A percentile compares a stretch with the other conserved stretches of the same genome.
Evolutionary conservation across 805 yeast genomes (phyloP).

Genomic region (Saturnispora dispora): DNA sequence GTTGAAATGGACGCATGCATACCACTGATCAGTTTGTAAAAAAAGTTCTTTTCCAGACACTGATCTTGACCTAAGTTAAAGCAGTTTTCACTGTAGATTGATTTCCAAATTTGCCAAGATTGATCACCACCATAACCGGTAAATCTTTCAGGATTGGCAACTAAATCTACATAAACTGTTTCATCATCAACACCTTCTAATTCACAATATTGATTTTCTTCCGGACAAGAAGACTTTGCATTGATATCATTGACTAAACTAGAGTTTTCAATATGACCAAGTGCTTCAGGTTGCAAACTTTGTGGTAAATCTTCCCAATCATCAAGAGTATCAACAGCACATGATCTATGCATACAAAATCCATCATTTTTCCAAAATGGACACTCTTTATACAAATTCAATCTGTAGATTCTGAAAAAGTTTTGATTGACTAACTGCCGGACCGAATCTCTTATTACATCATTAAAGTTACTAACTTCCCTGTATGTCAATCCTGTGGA

Average conservation of each 20-base stretch:
- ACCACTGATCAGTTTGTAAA: conserved; percentile 81
- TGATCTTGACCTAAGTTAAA: conserved; percentile 41
- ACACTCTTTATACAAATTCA: conserved; percentile 75
- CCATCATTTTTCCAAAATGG: conserved; percentile 80
- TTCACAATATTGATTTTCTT: conserved; percentile 53
- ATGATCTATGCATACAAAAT: conserved; percentile 76
- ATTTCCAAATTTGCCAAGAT: conserved; percentile 85
- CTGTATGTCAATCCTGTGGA: conserved; percentile 28
- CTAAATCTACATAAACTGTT: conserved; percentile 76
- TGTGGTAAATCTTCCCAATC: conserved; percentile 66
- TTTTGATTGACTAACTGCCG: conserved; percentile 55
- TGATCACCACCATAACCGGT: conserved; percentile 95
- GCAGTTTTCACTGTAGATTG: conserved; percentile 87
- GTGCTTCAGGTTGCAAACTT: conserved; percentile 61
- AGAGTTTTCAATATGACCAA: conserved; percentile 43
- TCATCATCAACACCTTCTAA: conserved; percentile 49
- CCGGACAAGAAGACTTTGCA: conserved; percentile 12
- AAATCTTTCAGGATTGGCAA: conserved; percentile 88
- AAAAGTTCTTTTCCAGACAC: conserved; percentile 81
- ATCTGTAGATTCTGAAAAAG: conserved; percentile 80
- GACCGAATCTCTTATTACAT: conserved; percentile 46
- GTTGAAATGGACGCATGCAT: conserved; percentile 94
- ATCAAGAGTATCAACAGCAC: conserved; percentile 81
- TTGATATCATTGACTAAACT: conserved; percentile 27
- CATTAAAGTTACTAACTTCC: conserved; percentile 45